Evolutionary conservation across 495 filamentous ascomycete genomes (phyloP).

Genomic region (Neurospora africana): DNA sequence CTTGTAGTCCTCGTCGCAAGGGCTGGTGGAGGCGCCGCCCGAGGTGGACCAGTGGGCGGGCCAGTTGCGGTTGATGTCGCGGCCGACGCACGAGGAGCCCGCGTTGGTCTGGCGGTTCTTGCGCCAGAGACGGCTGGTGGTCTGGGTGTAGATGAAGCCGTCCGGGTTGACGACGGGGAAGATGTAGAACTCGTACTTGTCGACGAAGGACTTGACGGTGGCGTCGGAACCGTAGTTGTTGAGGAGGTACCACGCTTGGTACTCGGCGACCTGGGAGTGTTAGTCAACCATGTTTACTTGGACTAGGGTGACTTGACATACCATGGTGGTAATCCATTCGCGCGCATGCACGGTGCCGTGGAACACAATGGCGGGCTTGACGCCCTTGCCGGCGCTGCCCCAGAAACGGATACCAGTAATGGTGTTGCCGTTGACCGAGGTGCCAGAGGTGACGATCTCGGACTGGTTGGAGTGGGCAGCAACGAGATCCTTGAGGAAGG

Average conservation of each 20-base stretch:
- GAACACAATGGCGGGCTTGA: conserved; percentile 47
- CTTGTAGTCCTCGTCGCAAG: conserved; percentile 45
- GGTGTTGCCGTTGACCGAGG: conserved; percentile 37
- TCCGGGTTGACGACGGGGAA: conserved; percentile 55
- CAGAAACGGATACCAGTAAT: conserved; percentile 52
- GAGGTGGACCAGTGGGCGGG: conserved; percentile 39
- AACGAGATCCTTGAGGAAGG: conserved; percentile 41
- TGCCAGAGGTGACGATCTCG: conserved; percentile 42
- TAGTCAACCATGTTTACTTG: no score
- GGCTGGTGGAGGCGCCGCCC: conserved; percentile 41
- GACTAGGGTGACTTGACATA: no score
- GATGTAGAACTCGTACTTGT: conserved; percentile 56
- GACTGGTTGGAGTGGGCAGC: conserved; percentile 38
- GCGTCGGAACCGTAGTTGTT: conserved; percentile 33
- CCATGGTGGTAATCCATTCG: conserved; percentile 52
- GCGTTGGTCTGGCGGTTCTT: conserved; percentile 47
- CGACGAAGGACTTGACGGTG: conserved; percentile 31
- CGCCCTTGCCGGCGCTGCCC: conserved; percentile 41
- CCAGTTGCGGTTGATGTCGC: conserved; percentile 60
- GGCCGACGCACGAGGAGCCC: conserved; percentile 40
- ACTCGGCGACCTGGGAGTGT: conserved; percentile 33
- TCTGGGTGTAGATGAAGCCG: conserved; percentile 54
- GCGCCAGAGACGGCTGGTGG: conserved; percentile 49
- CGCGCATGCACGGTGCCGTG: conserved; percentile 55
- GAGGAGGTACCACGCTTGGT: conserved; percentile 45